Conservation (phyloP, 441 rosid species). For the Sinapis alba region DNA sequence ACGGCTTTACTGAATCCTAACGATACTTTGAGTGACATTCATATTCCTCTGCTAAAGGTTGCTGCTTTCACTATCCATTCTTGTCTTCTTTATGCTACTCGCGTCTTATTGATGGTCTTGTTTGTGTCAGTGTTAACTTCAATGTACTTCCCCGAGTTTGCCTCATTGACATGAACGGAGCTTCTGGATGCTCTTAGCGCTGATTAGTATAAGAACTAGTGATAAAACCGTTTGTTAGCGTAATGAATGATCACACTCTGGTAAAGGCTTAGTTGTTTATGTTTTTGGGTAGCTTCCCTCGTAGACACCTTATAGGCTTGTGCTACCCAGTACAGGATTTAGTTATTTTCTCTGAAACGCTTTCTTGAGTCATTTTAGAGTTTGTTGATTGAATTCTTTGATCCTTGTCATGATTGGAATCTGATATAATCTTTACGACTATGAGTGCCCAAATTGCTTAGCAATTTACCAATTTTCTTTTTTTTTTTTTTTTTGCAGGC, state of each 20-base stretch:
- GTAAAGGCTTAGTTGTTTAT: not conserved
- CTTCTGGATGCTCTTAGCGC: not conserved
- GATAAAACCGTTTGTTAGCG: not conserved
- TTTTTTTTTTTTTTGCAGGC: conserved; percentile 52
- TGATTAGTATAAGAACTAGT: not conserved
- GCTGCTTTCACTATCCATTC: conserved; percentile 16
- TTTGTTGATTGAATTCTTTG: not conserved
- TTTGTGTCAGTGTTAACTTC: conserved; percentile 3
- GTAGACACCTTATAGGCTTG: not conserved
- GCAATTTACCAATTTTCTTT: not conserved
- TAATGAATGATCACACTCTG: not conserved
- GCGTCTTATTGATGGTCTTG: not conserved
- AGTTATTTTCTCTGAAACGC: not conserved
- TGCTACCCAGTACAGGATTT: not conserved
- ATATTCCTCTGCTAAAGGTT: conserved; percentile 94
- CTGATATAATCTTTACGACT: not conserved
- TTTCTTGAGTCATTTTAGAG: not conserved
- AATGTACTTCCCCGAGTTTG: conserved; percentile 13
- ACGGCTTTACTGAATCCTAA: conserved; percentile 86
- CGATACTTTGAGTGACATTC: conserved; percentile 88
- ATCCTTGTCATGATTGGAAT: not conserved
- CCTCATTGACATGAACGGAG: not conserved
- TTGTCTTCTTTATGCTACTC: conserved; percentile 10
- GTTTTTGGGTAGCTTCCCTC: not conserved
- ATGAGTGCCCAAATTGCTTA: not conserved